Conservation (phyloP, 306 rosid genomes). For the Oxytropis ochrocephala region DNA sequence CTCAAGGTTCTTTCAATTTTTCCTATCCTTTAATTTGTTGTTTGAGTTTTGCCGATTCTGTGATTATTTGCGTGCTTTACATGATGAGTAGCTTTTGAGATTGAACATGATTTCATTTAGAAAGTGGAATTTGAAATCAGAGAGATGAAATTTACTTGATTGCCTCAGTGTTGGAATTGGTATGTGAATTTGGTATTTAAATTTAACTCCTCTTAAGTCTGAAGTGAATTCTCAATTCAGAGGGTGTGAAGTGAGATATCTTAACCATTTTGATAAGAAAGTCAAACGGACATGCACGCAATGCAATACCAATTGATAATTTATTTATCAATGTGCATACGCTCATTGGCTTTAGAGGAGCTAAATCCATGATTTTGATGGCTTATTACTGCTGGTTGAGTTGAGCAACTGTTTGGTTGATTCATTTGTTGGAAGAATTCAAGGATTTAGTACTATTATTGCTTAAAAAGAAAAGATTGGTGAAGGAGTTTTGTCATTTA, state of each 20-base stretch:
- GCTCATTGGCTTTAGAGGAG: too few relatives aligned
- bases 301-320: too few relatives aligned
- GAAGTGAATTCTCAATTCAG: too few relatives aligned
- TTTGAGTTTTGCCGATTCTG: not conserved
- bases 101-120: not conserved
- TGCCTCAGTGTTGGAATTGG: slow-evolving; percentile 3
- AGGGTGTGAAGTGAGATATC: too few relatives aligned
- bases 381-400: not conserved
- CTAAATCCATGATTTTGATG: not conserved
- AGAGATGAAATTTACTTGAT: not conserved
- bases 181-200: too few relatives aligned
- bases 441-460: not conserved
- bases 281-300: too few relatives aligned
- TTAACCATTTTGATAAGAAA: too few relatives aligned
- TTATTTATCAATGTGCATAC: too few relatives aligned
- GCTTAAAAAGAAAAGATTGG: not conserved
- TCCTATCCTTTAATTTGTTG: not conserved
- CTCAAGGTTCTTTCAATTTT: slow-evolving; percentile 63
- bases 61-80: not conserved
- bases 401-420: not conserved
- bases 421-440: slow-evolving; percentile 2
- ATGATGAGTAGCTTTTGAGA: not conserved
- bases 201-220: too few relatives aligned
- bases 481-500: not conserved
- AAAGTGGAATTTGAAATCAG: not conserved